A percentile compares a stretch with the other conserved stretches of the same genome.
These are phyloP conservation scores for Moringa oleifera DNA, from an alignment of 345 rosid species.

Conservation along the genomic window DNA sequence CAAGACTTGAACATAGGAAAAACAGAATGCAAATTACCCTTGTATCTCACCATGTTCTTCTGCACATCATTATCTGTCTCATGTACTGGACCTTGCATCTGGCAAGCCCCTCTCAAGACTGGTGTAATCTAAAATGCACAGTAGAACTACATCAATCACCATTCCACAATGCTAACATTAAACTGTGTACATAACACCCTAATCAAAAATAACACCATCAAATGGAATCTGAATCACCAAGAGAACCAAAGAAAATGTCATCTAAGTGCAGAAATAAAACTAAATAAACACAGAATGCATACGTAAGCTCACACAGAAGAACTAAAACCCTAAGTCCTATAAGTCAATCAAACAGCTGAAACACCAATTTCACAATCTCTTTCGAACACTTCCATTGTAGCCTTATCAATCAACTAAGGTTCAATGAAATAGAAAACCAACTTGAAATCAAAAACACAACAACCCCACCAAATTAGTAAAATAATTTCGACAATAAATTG, in stretches of 20 bases:
- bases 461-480: neutral
- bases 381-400: neutral
- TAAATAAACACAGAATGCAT: neutral
- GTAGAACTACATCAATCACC: conserved; percentile 14
- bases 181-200: neutral
- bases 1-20: conserved; percentile 12
- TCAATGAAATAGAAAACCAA: no score
- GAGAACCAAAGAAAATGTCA: neutral
- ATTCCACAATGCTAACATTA: neutral
- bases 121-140: conserved; percentile 38
- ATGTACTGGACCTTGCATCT: conserved; percentile 33
- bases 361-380: neutral
- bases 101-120: conserved; percentile 30
- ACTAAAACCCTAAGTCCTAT: neutral
- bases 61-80: conserved; percentile 23
- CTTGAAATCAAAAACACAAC: neutral
- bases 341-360: neutral
- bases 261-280: neutral
- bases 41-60: conserved; percentile 47
- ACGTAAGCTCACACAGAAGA: neutral
- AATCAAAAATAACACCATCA: neutral
- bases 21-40: conserved; percentile 35
- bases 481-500: neutral
- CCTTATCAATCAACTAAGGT: neutral
- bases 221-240: neutral